Evolutionary conservation across 495 filamentous ascomycete genomes (phyloP).

Genomic region (Glutinoglossum americanum): DNA sequence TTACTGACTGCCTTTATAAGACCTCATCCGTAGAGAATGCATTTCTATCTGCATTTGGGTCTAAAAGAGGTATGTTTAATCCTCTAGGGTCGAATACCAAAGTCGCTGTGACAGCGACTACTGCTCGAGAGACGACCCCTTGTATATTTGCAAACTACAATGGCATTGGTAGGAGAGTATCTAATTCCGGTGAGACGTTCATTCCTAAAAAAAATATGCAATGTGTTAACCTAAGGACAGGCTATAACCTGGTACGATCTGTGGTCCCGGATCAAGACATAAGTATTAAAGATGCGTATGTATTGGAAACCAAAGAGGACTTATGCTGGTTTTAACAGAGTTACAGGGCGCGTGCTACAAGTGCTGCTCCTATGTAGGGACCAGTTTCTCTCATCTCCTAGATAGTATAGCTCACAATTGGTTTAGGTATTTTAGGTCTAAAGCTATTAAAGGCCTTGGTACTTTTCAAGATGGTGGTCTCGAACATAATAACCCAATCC

Average conservation of each 20-base stretch:
- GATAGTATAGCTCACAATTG: too few relatives aligned
- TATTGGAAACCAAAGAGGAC: too few relatives aligned
- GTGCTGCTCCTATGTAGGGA: too few relatives aligned
- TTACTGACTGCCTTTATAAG: background rate
- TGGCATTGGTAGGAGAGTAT: background rate
- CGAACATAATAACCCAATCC: constrained; percentile 16
- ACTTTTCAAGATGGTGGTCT: constrained; percentile 20
- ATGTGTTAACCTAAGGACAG: background rate
- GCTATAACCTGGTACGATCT: too few relatives aligned
- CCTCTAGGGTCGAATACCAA: background rate
- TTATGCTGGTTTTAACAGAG: too few relatives aligned
- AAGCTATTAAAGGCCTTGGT: constrained; percentile 13
- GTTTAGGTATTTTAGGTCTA: constrained; percentile 12
- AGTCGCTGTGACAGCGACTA: background rate
- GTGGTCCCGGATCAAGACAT: too few relatives aligned
- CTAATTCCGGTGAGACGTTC: background rate
- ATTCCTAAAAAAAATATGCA: background rate
- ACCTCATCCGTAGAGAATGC: background rate
- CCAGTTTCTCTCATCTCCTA: too few relatives aligned
- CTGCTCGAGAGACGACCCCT: background rate
- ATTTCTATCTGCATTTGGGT: background rate
- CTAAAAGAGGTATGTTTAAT: background rate
- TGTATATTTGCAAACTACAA: background rate
- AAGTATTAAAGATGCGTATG: too few relatives aligned
- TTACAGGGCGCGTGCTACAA: too few relatives aligned